Conservation (phyloP, 352 stramenopile genomes). For the Aphanomyces euteiches region DNA sequence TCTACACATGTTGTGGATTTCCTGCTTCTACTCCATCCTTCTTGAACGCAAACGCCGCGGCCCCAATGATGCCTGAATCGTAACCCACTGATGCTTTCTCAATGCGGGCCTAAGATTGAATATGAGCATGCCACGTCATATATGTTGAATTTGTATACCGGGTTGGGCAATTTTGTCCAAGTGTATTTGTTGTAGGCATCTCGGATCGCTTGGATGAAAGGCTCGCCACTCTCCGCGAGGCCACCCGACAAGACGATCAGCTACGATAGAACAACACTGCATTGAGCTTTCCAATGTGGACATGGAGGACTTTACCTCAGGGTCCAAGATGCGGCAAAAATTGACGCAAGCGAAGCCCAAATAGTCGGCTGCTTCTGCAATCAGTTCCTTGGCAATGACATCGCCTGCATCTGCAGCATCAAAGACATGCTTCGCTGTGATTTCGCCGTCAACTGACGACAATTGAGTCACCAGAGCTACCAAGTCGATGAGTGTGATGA, state of each 20-base stretch:
- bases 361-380: constrained; percentile 52
- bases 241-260: constrained; percentile 78
- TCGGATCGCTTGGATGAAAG: constrained; percentile 63
- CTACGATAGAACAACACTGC: constrained; percentile 32
- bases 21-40: background rate
- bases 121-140: constrained; percentile 23
- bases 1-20: background rate
- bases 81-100: constrained; percentile 80
- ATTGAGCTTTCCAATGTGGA: background rate
- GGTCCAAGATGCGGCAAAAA: constrained; percentile 70
- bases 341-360: constrained; percentile 79
- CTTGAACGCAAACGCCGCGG: constrained; percentile 39
- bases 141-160: constrained; percentile 34
- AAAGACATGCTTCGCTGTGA: constrained; percentile 74
- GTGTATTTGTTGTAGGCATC: constrained; percentile 60
- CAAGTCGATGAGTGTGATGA: no score
- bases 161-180: constrained; percentile 68
- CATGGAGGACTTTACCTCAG: constrained; percentile 44
- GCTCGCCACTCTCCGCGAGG: constrained; percentile 65
- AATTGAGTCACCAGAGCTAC: constrained; percentile 51
- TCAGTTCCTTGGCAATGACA: constrained; percentile 53
- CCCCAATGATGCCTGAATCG: constrained; percentile 77
- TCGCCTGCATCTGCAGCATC: constrained; percentile 60
- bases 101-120: constrained; percentile 43
- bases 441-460: constrained; percentile 41